Base-by-base conservation (phyloP, 257 asterid species). In the Nicotiana noctiflora region DNA sequence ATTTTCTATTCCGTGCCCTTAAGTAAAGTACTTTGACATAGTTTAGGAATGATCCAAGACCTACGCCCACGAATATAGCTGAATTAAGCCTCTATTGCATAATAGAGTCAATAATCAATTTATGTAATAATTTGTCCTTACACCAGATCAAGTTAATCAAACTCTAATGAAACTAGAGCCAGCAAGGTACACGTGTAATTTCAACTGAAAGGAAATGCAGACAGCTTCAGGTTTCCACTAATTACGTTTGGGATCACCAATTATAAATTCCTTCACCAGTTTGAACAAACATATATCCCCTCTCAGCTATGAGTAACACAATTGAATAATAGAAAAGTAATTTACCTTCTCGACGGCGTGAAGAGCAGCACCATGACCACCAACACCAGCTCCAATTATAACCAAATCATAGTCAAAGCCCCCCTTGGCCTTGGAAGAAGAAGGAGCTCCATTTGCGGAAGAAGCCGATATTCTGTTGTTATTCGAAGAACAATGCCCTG, bases 291-390 rank as follows among this genome's bases (percentile, higher is more conserved):
- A 67, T 67, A 31, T 31, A 31, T 7, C 46, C 46, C 46, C 46
- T 37, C 46, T 37, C 19, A 19, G 34, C 57, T 70, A 44, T 12
- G 44, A 70, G 34, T 6, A 19, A 37, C 70, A n/a, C 55, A 76
- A 68, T 32, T 57, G 13, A 74, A 72, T 37, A 34, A 23, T n/a
- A 49, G 34, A 63, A 49, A 79, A 77, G 8, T 19, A 64, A 44
- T 18, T 49, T 63, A 93, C 98, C 92, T 92, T 92, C 87, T 95
- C 97, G 59, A 93, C 96, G 51, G 98, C 98, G 76, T 95, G 98
- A 87, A 95, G 96, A 53, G 98, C 98, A 82, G 98, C 98, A 51
- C 98, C 98, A 75, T 95, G 98, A 49, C 98, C 98, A 46, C 98
- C 98, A 82, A 95, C 98, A 44, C 98, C 98, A 75, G 98, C 98